Evolutionary conservation across 768 basidiomycete species (phyloP).

Genomic region (Mrakia hoshinonis): DNA sequence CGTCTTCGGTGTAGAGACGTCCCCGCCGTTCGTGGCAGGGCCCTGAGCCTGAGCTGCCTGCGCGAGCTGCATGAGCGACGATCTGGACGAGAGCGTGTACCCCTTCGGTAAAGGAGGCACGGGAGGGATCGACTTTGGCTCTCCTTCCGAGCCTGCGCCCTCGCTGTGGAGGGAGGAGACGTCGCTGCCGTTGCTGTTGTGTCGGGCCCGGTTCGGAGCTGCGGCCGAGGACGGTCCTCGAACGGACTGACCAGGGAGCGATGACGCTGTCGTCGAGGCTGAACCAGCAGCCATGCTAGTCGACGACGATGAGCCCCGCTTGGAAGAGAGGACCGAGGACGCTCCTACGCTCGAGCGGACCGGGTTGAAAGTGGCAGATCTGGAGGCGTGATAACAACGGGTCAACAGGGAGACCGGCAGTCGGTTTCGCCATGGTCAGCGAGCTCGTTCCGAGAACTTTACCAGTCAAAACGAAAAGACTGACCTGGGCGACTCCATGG

Average conservation of each 20-base stretch:
- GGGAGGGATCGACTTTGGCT: constrained; percentile 57
- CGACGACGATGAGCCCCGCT: constrained; percentile 25
- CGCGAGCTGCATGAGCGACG: constrained; percentile 11
- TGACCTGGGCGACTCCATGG: neutral
- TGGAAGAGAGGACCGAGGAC: constrained; percentile 20
- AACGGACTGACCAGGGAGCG: neutral
- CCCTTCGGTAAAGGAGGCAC: constrained; percentile 90
- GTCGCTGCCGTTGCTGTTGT: constrained; percentile 24
- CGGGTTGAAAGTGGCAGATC: constrained; percentile 6
- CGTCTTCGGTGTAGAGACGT: constrained; percentile 47
- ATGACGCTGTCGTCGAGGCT: constrained; percentile 17
- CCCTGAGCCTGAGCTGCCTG: constrained; percentile 48
- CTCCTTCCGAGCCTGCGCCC: constrained; percentile 12
- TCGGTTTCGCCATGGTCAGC: neutral
- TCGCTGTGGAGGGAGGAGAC: constrained; percentile 17
- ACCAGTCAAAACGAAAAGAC: neutral
- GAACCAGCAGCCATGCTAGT: constrained; percentile 14
- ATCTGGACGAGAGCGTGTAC: constrained; percentile 25
- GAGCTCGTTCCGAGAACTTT: neutral
- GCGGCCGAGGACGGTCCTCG: neutral
- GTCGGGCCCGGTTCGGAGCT: neutral
- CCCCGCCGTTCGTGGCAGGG: constrained; percentile 55
- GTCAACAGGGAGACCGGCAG: neutral
- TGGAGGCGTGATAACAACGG: neutral
- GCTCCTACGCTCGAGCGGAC: constrained; percentile 15